Evolutionary conservation across 495 filamentous ascomycete species (phyloP), one percentile per base, ranked within the genome.

Genomic region (Tricharina praecox): DNA sequence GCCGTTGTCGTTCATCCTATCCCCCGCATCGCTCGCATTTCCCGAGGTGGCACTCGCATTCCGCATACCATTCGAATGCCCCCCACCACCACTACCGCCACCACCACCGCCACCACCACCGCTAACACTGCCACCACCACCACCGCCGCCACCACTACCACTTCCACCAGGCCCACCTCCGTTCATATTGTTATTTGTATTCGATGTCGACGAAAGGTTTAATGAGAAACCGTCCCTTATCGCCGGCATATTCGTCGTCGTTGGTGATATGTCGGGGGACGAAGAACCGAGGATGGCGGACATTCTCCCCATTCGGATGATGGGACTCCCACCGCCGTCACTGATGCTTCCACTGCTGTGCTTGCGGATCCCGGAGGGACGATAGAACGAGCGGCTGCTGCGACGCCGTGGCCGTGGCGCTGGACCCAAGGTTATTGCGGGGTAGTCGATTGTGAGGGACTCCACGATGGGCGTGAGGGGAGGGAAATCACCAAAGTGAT

Each of bases 231-330:
- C 41, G 33, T 60, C 56, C 13, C 49, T 47, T 20, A 52, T 44
- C 8, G 45, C 13, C 13, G 56, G 54, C 26, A 60, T 30, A 23
- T 41, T 51, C 45, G 53, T 50, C 40, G 26, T 30, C 24, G 56
- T 58, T 16, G 55, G 56, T 8, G 56, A 60, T 40, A 60, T 46
- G 33, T 58, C 55, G 39, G 55, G 56, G 25, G 56, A 60, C 30
- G 55, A 50, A 25, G 56, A 51, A 41, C 51, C 55, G 25, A 58
- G 45, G 45, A 60, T 58, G 26, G 55, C 44, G 26, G 56, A 40
- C 56, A 60, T 60, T 48, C 55, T 33, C 24, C 51, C 56, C 48
- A 58, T 54, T 9, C 19, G 2, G 2, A 16, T 18, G 8, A 40
- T 20, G 1, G 19, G 35, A 18, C 8, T 40, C 2, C 10, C 24